A percentile compares a stretch with the other conserved stretches of the same genome.
These are phyloP conservation scores for Ogataea pignaliae DNA, from an alignment of 805 yeast genomes.

Conservation along the genomic window DNA sequence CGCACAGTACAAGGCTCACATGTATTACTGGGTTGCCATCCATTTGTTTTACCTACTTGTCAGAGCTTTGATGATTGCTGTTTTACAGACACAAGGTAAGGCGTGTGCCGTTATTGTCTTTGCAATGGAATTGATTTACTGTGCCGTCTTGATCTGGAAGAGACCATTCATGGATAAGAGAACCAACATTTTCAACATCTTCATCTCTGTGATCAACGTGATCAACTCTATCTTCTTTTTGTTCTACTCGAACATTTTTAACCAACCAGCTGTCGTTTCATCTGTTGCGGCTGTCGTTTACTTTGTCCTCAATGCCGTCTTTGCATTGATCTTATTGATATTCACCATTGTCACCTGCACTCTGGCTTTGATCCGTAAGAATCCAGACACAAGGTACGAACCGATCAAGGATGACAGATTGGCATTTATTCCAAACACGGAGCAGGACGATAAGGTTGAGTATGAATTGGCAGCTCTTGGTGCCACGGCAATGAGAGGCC, in stretches of 20 bases:
- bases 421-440: slow-evolving; percentile 73
- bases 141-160: slow-evolving; percentile 57
- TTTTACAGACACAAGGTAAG: slow-evolving; percentile 76
- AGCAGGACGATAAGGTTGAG: slow-evolving; percentile 38
- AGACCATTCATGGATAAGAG: slow-evolving; percentile 94
- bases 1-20: slow-evolving; percentile 84
- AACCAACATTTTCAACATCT: slow-evolving; percentile 89
- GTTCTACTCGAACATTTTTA: slow-evolving; percentile 82
- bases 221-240: slow-evolving; percentile 82
- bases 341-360: slow-evolving; percentile 87
- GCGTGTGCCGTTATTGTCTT: slow-evolving; percentile 77
- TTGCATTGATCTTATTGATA: slow-evolving; percentile 75
- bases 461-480: slow-evolving; percentile 72
- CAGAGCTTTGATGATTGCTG: slow-evolving; percentile 81
- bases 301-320: slow-evolving; percentile 83
- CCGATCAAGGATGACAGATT: slow-evolving; percentile 97
- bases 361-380: slow-evolving; percentile 77
- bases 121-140: slow-evolving; percentile 67
- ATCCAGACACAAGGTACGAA: slow-evolving; percentile 93
- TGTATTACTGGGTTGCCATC: slow-evolving; percentile 76
- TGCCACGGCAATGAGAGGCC: slow-evolving; percentile 62
- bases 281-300: slow-evolving; percentile 89
- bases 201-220: slow-evolving; percentile 73
- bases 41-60: slow-evolving; percentile 61
- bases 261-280: slow-evolving; percentile 82